Conservation (phyloP, 441 rosid genomes). For the Sinapis alba region DNA sequence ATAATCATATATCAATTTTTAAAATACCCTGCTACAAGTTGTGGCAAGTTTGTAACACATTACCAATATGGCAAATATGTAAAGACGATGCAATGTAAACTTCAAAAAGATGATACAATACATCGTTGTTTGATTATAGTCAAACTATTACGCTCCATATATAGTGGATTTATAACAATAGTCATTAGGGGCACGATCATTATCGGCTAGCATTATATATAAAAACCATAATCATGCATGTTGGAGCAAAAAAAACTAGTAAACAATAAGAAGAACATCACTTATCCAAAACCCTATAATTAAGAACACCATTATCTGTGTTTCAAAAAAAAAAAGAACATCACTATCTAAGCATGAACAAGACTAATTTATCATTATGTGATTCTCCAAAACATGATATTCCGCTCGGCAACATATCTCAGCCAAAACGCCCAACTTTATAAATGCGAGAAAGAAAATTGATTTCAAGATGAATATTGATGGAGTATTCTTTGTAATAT, state of each 20-base stretch:
- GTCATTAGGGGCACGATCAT: conserved; percentile 8
- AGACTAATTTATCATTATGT: conserved; percentile 1
- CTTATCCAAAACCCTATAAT: neutral
- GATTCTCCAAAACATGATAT: neutral
- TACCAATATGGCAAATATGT: conserved; percentile 12
- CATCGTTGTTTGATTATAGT: neutral
- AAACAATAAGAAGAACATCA: conserved; percentile 2
- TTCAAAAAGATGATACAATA: neutral
- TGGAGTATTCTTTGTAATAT: neutral
- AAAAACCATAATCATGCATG: neutral
- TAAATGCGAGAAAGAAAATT: neutral
- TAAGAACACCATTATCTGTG: neutral
- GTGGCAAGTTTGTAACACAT: conserved; percentile 14
- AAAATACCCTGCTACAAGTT: conserved; percentile 14
- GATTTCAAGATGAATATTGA: neutral
- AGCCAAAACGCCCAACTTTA: neutral
- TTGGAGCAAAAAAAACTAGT: conserved; percentile 1
- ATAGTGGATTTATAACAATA: conserved; percentile 11
- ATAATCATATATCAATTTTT: neutral
- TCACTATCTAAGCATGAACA: neutral
- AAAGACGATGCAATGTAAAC: neutral
- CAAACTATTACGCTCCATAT: neutral
- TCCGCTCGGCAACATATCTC: neutral
- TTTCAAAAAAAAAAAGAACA: neutral
- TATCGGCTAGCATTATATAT: neutral